Percentiles rank a stretch among this genome's conserved stretches.
Conservation (phyloP, 495 filamentous ascomycete genomes). For the Penicillium alfredii region DNA sequence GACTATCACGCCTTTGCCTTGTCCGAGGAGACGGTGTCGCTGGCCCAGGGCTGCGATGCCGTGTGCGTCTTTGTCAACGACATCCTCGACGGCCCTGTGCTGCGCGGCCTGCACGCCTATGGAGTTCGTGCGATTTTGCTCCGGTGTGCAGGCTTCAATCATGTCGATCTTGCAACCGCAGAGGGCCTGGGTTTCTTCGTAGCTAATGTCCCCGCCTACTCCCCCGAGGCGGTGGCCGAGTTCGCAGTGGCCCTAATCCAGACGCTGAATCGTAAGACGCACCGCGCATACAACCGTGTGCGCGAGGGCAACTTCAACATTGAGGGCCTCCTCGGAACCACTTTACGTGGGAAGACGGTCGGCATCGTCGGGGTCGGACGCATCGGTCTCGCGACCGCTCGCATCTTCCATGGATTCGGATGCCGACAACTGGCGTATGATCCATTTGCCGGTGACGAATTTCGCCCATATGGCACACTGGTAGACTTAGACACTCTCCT, state of each 20-base stretch:
- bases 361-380: conserved; percentile 32
- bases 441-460: conserved; percentile 42
- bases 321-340: conserved; percentile 56
- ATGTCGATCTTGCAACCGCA: conserved; percentile 55
- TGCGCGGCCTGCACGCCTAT: conserved; percentile 38
- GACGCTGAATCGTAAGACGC: conserved; percentile 64
- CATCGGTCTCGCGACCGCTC: conserved; percentile 32
- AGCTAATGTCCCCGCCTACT: conserved; percentile 64
- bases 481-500: conserved; percentile 51
- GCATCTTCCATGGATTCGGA: conserved; percentile 55
- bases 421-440: conserved; percentile 57
- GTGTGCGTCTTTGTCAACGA: conserved; percentile 73
- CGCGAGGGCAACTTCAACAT: conserved; percentile 68
- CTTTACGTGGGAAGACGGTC: conserved; percentile 54
- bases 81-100: conserved; percentile 44
- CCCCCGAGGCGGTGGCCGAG: conserved; percentile 67
- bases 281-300: conserved; percentile 65
- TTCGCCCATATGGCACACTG: conserved; percentile 46
- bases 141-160: conserved; percentile 68
- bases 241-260: conserved; percentile 62
- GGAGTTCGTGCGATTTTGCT: conserved; percentile 55
- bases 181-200: conserved; percentile 55
- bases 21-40: conserved; percentile 47
- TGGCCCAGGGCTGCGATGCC: conserved; percentile 49
- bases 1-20: conserved; percentile 53